Evolutionary conservation across 1,284 basidiomycete species (phyloP), one percentile per base, ranked within the genome.

Genomic region (Pascua guehoae): DNA sequence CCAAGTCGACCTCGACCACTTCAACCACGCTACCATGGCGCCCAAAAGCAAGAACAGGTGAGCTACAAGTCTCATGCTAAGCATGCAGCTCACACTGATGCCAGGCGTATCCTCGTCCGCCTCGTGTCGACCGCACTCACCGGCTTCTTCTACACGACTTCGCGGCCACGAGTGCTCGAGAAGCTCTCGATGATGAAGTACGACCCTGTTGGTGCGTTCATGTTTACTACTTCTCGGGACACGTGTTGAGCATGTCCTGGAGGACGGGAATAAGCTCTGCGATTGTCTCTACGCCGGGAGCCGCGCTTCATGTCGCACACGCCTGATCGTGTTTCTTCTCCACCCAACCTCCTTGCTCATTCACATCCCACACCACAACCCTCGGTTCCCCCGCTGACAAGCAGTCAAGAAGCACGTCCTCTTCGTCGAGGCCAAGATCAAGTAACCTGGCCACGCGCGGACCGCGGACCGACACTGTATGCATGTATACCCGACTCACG

Each of bases 111-210:
- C 57, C 86, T 93, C 58, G 85, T 93, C 52, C 87, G 89, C 50
- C 81, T 94, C 65, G 85, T 93, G 54, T 93, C 90, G 14, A 91
- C 89, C 1, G 91, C 91, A 1, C 87, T 90, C 73, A 92, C 90
- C 1, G 91, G 91, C 15, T 91, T 84, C 79, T 92, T 92, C 76
- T 94, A 93, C 78, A 89, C 89, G 11, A 88, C 87, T 4, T 83
- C 85, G 63, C 82, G 90, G 18, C 77, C 86, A 49, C 82, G 91
- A 38, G 75, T 84, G 66, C 86, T 84, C 5, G 84, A 88, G 18
- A 87, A 83, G 73, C 79, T 94, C 56, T 84, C 87, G 40, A 86
- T 88, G 41, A 87, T 93, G 67, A 93, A 94, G 77, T 94, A 92
- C 75, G 91, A 94, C 70, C 90, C 90, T 2, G 79, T 81, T 74